A percentile compares a stretch with the other conserved stretches of the same genome.
These are phyloP conservation scores for Rheum nobile DNA, from an alignment of 148 eudicot genomes.

Conservation along the genomic window DNA sequence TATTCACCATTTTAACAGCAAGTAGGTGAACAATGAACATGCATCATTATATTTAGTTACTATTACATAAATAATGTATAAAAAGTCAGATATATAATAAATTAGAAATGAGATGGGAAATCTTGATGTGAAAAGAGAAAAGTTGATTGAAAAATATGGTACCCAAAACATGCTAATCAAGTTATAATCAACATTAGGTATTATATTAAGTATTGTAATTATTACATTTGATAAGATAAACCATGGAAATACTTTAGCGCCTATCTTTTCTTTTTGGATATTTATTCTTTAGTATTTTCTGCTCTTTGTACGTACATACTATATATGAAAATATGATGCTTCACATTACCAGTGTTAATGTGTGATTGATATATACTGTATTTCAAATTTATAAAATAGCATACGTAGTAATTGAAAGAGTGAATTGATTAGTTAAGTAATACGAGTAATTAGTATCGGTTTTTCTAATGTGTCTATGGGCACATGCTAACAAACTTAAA, in stretches of 20 bases:
- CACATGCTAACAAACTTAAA: no score
- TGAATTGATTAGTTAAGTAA: neutral
- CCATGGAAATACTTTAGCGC: neutral
- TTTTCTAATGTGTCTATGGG: no score
- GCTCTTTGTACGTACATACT: neutral
- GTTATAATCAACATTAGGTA: neutral
- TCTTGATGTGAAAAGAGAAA: neutral
- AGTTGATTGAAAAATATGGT: neutral
- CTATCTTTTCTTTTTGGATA: neutral
- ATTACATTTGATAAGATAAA: neutral
- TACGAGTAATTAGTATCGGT: neutral
- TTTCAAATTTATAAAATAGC: no score
- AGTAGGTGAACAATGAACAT: neutral
- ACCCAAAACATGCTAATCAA: neutral
- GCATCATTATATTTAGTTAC: neutral
- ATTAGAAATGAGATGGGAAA: neutral
- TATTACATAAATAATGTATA: neutral
- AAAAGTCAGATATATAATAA: neutral
- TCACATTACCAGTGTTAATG: neutral
- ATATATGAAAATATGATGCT: neutral
- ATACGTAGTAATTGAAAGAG: neutral
- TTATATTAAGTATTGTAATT: neutral
- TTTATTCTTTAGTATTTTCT: neutral
- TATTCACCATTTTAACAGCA: neutral
- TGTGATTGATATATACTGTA: neutral